Base-by-base conservation (phyloP, 768 basidiomycete genomes). In the Rhodotorula graminis region DNA sequence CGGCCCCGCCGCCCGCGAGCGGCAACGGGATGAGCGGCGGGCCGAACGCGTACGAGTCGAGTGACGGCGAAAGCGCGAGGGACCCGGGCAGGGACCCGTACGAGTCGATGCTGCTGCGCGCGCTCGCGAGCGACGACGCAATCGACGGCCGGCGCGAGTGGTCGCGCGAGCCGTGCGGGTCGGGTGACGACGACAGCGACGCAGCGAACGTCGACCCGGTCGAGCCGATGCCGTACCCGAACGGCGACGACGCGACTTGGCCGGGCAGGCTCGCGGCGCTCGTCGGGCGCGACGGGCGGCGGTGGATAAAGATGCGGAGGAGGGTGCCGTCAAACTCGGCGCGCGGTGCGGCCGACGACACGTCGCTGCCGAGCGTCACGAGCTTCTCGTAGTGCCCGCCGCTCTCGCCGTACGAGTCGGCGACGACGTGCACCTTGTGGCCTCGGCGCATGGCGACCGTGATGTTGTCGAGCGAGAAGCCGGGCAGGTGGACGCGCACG, bases 341-440 rank as follows among this genome's bases (percentile, higher is more conserved):
- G 1, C 71, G 61, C 2, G 75, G 75, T 7, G 71, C 71, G 0
- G 66, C 29, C 4, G 46, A 37, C 19, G 65, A 61, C 27, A 76
- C 65, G 58, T 73, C 71, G 1, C 27, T 29, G 37, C 71, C 71
- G 31, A 76, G 65, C 16, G 44, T 46, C 59, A 76, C 60, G 66
- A 76, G 71, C 56, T 70, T 70, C 59, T 76, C 75, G 47, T 70
- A 76, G 40, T 76, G 75, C 6, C 75, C 74, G n/a, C 75, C 75
- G 3, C n/a, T 19, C n/a, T 69, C 67, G 37, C 70, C 72, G 53
- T 76, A 76, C 29, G 69, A 60, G 49, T 76, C 76, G 50, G 76
- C 76, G 55, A 76, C 73, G 70, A 76, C 71, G 76, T 76, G 76
- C 0, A 76, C 70, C 27, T 67, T 67, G 69, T 69, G 72, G 0